phyloP scores from a whole-genome alignment of 2,329 filamentous ascomycete genomes.

The Xylaria arbuscula region DNA sequence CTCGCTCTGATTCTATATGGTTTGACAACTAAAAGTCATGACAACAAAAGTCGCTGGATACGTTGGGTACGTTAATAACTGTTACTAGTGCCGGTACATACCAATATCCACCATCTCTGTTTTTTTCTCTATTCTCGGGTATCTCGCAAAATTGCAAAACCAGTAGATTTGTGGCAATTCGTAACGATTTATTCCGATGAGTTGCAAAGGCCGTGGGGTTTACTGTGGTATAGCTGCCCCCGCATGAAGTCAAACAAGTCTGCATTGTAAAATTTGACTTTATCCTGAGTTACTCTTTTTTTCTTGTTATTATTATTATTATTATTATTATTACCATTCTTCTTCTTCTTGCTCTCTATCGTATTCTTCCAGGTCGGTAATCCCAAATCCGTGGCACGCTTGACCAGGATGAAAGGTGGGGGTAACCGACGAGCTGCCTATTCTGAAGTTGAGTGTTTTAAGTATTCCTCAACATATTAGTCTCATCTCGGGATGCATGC shows the following conservation, averaged over 20 bases:
- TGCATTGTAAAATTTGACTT: neutral
- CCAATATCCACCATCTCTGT: neutral
- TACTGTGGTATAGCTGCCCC: neutral
- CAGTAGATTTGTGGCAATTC: neutral
- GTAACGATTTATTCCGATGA: constrained; percentile 8
- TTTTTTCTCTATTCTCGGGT: neutral
- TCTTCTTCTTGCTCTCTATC: too few species aligned
- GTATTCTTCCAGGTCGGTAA: constrained; percentile 7
- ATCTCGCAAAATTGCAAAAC: neutral
- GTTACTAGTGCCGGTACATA: neutral
- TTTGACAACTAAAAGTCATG: neutral
- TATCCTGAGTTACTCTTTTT: neutral
- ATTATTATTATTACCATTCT: too few species aligned
- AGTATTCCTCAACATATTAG: constrained; percentile 16
- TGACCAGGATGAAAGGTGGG: constrained; percentile 15
- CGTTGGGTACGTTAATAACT: neutral
- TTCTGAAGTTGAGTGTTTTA: constrained; percentile 22
- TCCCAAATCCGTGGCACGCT: constrained; percentile 35
- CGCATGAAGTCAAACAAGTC: constrained; percentile 14
- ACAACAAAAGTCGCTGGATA: neutral
- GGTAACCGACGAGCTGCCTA: constrained; percentile 32
- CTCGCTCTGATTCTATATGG: constrained; percentile 1
- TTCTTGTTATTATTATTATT: neutral
- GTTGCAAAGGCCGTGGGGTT: constrained; percentile 3
- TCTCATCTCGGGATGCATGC: constrained; percentile 20